These are phyloP conservation scores for Beauveria scarabaeidicola DNA, from an alignment of 2,329 filamentous ascomycete species.

Conservation along the genomic window DNA sequence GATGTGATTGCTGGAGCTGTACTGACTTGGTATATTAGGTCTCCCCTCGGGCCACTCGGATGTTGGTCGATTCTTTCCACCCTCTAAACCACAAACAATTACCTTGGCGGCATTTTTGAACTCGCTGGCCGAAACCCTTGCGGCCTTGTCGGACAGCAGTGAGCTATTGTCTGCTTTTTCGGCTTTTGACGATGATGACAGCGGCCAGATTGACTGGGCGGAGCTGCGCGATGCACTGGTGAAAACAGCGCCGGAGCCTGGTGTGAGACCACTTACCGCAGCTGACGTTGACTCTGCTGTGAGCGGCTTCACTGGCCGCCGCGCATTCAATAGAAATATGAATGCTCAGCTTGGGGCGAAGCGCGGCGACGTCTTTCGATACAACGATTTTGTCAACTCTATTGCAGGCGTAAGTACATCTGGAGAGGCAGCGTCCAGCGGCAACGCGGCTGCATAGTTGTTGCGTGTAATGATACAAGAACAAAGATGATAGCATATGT, in stretches of 20 bases:
- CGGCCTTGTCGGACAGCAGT: constrained; percentile 63
- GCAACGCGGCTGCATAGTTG: constrained; percentile 18
- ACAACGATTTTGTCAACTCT: constrained; percentile 80
- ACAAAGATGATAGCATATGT: background rate
- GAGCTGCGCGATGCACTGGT: constrained; percentile 78
- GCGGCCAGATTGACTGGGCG: constrained; percentile 77
- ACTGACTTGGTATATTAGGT: constrained; percentile 36
- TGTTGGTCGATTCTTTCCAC: constrained; percentile 75
- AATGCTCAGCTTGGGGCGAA: constrained; percentile 45
- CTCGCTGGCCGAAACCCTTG: constrained; percentile 65
- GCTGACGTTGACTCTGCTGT: constrained; percentile 82
- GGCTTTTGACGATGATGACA: constrained; percentile 93
- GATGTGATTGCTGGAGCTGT: no score
- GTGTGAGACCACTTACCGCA: constrained; percentile 55
- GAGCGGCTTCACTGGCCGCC: constrained; percentile 72
- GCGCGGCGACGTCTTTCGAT: constrained; percentile 83
- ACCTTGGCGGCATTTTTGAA: constrained; percentile 82
- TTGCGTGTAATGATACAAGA: background rate
- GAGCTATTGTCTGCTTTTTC: constrained; percentile 87
- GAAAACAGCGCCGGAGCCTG: constrained; percentile 70
- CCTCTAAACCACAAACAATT: constrained; percentile 61
- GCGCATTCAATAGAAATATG: constrained; percentile 66
- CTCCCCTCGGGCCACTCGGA: constrained; percentile 64
- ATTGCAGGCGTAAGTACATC: constrained; percentile 47
- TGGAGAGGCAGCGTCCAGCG: constrained; percentile 25